Evolutionary conservation across 176 grass and related monocot species (phyloP).

Genomic region (Zoysia pacifica): DNA sequence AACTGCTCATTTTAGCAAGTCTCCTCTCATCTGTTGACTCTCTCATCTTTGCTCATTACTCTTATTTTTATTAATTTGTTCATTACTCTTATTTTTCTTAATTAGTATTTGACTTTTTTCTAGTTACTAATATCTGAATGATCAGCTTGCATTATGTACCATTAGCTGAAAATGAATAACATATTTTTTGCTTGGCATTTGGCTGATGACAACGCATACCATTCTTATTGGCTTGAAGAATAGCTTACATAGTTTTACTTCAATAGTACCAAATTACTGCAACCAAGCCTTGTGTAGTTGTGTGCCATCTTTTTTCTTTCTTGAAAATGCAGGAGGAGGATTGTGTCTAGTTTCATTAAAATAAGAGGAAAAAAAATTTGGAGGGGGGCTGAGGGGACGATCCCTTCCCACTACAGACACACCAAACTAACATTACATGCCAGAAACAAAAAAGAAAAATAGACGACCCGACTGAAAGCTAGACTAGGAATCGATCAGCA

Average conservation of each 20-base stretch:
- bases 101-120: not conserved
- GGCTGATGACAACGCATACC: not conserved
- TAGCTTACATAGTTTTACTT: constrained; percentile 10
- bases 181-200: not conserved
- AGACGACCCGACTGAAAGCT: no score
- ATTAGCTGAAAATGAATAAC: not conserved
- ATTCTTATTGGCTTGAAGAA: not conserved
- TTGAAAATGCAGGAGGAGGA: no score
- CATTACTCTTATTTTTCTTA: not conserved
- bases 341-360: no score
- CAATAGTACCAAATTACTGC: constrained; percentile 6
- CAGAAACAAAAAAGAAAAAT: no score
- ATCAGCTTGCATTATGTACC: not conserved
- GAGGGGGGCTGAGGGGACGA: no score
- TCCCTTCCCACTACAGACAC: not conserved
- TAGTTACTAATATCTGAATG: not conserved
- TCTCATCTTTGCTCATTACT: constrained; percentile 3
- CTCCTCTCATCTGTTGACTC: not conserved
- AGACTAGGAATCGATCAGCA: no score
- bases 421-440: no score
- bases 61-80: not conserved
- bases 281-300: not conserved
- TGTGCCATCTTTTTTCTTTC: no score
- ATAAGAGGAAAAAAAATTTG: not conserved
- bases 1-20: not conserved